Percentiles rank a stretch among this genome's conserved stretches.
phyloP scores from a whole-genome alignment of 148 eudicot species.

The Chenopodium berlandieri region DNA sequence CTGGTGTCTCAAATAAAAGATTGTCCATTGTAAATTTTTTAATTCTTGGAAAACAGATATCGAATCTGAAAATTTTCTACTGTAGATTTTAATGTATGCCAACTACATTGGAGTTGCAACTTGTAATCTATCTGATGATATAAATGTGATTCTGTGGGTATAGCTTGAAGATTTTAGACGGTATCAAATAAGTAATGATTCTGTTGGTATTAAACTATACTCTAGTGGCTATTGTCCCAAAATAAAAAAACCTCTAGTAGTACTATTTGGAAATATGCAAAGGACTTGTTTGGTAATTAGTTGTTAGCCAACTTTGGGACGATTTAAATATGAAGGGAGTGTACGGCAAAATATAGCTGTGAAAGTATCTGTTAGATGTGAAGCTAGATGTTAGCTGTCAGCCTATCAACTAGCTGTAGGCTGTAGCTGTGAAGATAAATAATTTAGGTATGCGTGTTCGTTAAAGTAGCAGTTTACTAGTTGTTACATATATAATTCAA shows the following conservation, averaged over 20 bases:
- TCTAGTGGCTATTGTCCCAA: background rate
- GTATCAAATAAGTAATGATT: background rate
- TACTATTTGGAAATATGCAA: background rate
- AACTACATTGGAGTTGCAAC: conserved; percentile 14
- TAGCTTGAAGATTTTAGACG: background rate
- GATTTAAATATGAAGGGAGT: too few species aligned
- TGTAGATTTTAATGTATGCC: conserved; percentile 19
- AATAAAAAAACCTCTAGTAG: too few species aligned
- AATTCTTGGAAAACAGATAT: background rate
- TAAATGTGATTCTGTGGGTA: conserved; percentile 14
- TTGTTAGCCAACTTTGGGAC: too few species aligned
- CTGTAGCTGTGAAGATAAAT: too few species aligned
- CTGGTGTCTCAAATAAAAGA: conserved; percentile 7
- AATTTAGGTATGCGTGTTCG: too few species aligned
- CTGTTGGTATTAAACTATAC: background rate
- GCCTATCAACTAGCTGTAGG: too few species aligned
- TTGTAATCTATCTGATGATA: background rate
- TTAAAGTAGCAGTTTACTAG: too few species aligned
- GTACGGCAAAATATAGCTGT: too few species aligned
- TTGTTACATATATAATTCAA: too few species aligned
- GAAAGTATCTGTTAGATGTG: too few species aligned
- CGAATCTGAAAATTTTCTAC: conserved; percentile 5
- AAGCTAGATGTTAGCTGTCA: too few species aligned
- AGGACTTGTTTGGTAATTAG: background rate
- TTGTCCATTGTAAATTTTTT: background rate